Conservation (phyloP, 495 filamentous ascomycete genomes). For the Penicillium macrosclerotiorum region DNA sequence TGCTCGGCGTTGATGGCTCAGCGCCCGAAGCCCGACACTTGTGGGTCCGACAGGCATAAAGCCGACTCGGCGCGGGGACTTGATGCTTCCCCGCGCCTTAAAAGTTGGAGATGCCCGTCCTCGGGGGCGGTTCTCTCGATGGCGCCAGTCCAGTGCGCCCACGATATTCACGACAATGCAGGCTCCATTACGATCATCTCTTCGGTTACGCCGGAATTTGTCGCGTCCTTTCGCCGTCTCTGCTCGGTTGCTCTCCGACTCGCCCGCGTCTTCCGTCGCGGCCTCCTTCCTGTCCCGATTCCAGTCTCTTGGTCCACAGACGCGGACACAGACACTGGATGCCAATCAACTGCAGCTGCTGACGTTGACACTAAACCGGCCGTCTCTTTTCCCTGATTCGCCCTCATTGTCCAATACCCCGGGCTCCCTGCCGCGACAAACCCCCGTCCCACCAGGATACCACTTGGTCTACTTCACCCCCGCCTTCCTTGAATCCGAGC, state of each 20-base stretch:
- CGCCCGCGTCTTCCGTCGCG: constrained; percentile 34
- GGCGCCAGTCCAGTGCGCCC: no score
- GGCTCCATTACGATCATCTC: no score
- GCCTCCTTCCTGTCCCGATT: constrained; percentile 41
- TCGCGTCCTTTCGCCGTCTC: constrained; percentile 1
- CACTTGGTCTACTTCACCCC: constrained; percentile 74
- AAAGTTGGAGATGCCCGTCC: constrained; percentile 4
- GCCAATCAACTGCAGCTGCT: constrained; percentile 59
- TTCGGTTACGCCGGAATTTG: neutral
- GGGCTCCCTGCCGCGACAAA: constrained; percentile 25
- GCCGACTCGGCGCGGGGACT: constrained; percentile 6
- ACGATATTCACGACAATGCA: no score
- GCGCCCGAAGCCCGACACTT: no score
- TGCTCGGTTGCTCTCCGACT: constrained; percentile 13
- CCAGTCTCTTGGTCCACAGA: constrained; percentile 42
- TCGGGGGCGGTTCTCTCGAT: no score
- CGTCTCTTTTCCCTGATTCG: constrained; percentile 31
- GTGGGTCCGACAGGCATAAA: constrained; percentile 1
- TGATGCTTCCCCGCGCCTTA: constrained; percentile 3
- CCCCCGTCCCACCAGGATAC: constrained; percentile 60
- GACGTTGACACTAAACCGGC: constrained; percentile 50
- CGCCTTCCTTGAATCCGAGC: constrained; percentile 46
- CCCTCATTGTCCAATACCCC: constrained; percentile 31
- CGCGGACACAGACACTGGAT: constrained; percentile 50
- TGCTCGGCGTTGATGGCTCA: no score